Conservation (phyloP, 345 rosid species). For the Euphorbia pulcherrima region DNA sequence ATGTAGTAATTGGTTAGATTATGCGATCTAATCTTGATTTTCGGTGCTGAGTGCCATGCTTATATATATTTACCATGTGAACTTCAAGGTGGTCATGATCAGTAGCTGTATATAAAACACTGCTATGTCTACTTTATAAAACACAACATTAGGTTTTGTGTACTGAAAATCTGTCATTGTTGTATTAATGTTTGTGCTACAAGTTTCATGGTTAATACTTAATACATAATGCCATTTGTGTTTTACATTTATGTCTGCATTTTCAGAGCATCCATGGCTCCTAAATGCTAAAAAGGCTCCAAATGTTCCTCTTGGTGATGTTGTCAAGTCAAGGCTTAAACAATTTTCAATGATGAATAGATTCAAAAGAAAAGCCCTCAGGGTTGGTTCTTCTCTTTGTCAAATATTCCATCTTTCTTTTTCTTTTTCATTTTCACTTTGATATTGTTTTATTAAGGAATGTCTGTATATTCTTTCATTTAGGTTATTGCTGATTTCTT, state of each 20-base stretch:
- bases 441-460: not conserved
- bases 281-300: conserved; percentile 98
- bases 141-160: not conserved
- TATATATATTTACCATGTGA: not conserved
- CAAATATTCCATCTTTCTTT: conserved; percentile 11
- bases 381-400: conserved; percentile 54
- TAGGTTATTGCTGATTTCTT: conserved; percentile 97
- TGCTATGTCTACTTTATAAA: not conserved
- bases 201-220: not conserved
- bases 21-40: not conserved
- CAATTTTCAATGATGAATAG: conserved; percentile 99
- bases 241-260: conserved; percentile 20
- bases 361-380: conserved; percentile 97
- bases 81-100: not conserved
- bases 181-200: not conserved
- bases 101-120: not conserved
- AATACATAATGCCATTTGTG: conserved; percentile 1
- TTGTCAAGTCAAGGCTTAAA: conserved; percentile 90
- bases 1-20: not conserved
- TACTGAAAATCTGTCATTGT: not conserved
- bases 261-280: conserved; percentile 95
- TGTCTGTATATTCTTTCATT: conserved; percentile 11
- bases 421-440: no score
- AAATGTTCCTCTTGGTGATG: conserved; percentile 96
- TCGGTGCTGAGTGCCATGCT: not conserved